These are phyloP conservation scores for Boletus sp. DNA, from an alignment of 768 basidiomycete genomes.

Conservation along the genomic window DNA sequence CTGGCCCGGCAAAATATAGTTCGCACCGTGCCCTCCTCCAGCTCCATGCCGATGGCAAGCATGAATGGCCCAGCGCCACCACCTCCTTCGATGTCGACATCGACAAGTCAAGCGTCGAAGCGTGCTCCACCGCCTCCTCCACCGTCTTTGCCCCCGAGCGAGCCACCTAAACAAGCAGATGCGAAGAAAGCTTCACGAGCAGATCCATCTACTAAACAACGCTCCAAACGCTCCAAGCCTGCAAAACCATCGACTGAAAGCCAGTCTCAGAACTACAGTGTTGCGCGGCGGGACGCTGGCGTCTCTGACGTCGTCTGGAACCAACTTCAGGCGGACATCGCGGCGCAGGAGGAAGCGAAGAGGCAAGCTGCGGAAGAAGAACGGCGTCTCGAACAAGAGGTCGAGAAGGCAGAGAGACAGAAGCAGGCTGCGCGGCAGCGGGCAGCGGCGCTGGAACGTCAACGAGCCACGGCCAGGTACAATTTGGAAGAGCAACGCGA, in stretches of 20 bases:
- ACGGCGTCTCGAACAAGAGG: constrained; percentile 17
- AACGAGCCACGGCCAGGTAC: constrained; percentile 20
- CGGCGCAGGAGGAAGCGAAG: constrained; percentile 22
- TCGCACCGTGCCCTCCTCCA: neutral
- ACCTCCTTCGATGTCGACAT: constrained; percentile 21
- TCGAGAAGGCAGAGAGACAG: constrained; percentile 11
- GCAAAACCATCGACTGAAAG: neutral
- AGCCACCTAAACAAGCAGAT: constrained; percentile 7
- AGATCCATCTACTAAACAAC: neutral
- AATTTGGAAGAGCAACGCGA: constrained; percentile 21
- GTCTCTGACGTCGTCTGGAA: constrained; percentile 54
- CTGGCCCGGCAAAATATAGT: constrained; percentile 18
- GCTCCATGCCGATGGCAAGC: constrained; percentile 21
- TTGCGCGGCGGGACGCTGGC: constrained; percentile 45
- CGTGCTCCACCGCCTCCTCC: constrained; percentile 24
- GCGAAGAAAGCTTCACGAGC: neutral
- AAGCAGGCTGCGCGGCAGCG: constrained; percentile 11
- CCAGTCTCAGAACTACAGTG: constrained; percentile 5
- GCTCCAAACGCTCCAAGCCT: neutral
- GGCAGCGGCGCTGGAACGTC: constrained; percentile 14
- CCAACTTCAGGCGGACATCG: constrained; percentile 43
- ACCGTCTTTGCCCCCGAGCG: neutral
- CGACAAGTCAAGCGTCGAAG: constrained; percentile 19
- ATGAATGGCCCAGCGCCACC: constrained; percentile 16
- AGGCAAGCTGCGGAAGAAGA: constrained; percentile 20